These are phyloP conservation scores for Kluyveromyces dobzhanskii DNA, from an alignment of 805 yeast species.

Conservation along the genomic window DNA sequence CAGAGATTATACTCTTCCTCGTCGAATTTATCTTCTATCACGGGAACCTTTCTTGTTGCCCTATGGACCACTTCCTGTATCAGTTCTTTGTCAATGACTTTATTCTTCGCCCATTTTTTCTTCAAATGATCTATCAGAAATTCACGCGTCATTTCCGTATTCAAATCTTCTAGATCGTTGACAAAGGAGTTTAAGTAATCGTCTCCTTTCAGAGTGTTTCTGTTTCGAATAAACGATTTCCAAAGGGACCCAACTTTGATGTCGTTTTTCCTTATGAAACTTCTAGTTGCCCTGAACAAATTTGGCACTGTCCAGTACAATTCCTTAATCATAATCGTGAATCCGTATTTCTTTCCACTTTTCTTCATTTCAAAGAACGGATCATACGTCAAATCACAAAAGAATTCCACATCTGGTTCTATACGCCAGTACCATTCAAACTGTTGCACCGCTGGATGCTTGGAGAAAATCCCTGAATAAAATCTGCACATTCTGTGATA, in stretches of 20 bases:
- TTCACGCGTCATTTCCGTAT: constrained; percentile 23
- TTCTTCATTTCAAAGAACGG: constrained; percentile 77
- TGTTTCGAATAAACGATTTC: constrained; percentile 49
- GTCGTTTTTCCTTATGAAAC: constrained; percentile 42
- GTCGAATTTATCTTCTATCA: constrained; percentile 49
- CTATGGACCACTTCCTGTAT: constrained; percentile 22
- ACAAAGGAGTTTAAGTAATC: constrained; percentile 27
- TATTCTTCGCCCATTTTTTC: constrained; percentile 9
- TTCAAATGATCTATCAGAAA: constrained; percentile 28
- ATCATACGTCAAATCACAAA: constrained; percentile 86
- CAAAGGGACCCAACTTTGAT: constrained; percentile 56
- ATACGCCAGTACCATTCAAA: constrained; percentile 95
- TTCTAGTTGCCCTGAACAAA: constrained; percentile 62
- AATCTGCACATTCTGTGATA: constrained; percentile 96
- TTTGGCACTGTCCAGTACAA: constrained; percentile 75
- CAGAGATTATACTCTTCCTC: constrained; percentile 67
- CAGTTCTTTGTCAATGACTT: constrained; percentile 29
- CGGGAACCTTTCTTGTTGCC: constrained; percentile 26
- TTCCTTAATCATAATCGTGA: constrained; percentile 72
- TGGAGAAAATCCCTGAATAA: constrained; percentile 74
- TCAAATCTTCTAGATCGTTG: constrained; percentile 19
- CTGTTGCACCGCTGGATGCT: constrained; percentile 62
- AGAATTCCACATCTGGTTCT: constrained; percentile 87
- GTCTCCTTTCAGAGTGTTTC: constrained; percentile 29
- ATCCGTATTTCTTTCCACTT: constrained; percentile 69